Conservation (phyloP, 2,329 filamentous ascomycete genomes). For the Paecilomyces fulvus region DNA sequence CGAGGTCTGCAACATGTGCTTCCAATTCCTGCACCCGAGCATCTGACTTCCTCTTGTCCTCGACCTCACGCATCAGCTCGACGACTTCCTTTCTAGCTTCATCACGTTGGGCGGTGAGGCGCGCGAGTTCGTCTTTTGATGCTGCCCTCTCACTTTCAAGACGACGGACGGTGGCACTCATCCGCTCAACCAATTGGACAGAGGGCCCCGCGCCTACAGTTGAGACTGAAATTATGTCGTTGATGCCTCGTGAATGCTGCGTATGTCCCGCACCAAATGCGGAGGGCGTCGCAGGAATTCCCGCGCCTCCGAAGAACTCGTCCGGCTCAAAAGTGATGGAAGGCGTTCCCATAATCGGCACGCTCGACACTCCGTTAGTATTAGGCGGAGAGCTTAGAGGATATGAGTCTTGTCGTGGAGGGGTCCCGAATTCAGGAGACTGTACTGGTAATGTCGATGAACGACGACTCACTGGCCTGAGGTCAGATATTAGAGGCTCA, state of each 20-base stretch:
- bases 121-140: constrained; percentile 72
- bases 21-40: constrained; percentile 58
- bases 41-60: constrained; percentile 56
- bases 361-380: constrained; percentile 13
- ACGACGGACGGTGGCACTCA: constrained; percentile 86
- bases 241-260: constrained; percentile 50
- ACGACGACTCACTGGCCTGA: constrained; percentile 32
- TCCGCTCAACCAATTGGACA: constrained; percentile 89
- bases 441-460: constrained; percentile 29
- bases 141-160: constrained; percentile 88
- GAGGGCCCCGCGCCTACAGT: constrained; percentile 85
- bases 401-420: constrained; percentile 40
- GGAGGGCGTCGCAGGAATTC: constrained; percentile 28
- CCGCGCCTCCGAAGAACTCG: constrained; percentile 32
- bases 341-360: constrained; percentile 21
- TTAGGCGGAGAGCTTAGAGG: constrained; percentile 17
- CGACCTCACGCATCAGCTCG: constrained; percentile 74
- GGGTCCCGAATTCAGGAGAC: constrained; percentile 30
- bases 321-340: constrained; percentile 41
- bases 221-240: constrained; percentile 81
- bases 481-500: constrained; percentile 28
- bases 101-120: constrained; percentile 78
- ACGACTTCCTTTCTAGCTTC: constrained; percentile 91
- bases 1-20: constrained; percentile 57
- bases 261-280: constrained; percentile 30